Conservation (phyloP, 768 basidiomycete genomes). For the Xerocomellus intermedius region DNA sequence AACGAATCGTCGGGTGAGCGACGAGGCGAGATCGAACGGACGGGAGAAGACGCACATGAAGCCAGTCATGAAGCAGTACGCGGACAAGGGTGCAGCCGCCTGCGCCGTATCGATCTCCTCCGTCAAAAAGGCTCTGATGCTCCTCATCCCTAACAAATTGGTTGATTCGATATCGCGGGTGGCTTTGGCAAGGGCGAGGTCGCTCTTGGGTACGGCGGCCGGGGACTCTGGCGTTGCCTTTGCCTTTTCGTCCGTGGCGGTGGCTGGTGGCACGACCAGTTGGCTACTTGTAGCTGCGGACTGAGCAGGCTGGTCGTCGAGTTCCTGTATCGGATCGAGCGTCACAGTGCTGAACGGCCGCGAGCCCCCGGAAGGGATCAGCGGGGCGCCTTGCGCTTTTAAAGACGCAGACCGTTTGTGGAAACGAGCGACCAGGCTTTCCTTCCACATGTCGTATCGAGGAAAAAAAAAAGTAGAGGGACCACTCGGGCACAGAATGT, state of each 20-base stretch:
- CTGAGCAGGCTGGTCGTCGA: background rate
- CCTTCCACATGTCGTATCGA: slow-evolving; percentile 11
- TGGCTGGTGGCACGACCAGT: background rate
- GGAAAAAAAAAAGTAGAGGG: background rate
- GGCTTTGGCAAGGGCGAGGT: background rate
- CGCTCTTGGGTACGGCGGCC: background rate
- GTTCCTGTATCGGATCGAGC: slow-evolving; percentile 15
- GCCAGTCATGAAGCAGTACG: slow-evolving; percentile 78
- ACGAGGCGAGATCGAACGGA: background rate
- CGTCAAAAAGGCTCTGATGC: slow-evolving; percentile 12
- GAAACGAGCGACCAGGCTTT: slow-evolving; percentile 13
- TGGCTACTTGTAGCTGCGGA: background rate
- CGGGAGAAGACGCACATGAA: slow-evolving; percentile 53
- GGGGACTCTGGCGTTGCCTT: background rate
- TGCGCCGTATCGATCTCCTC: slow-evolving; percentile 26
- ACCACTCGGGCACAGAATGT: no score
- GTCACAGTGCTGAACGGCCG: slow-evolving; percentile 3
- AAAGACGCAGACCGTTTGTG: slow-evolving; percentile 5
- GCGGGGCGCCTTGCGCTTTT: slow-evolving; percentile 13
- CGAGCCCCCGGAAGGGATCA: slow-evolving; percentile 6
- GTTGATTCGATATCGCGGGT: slow-evolving; percentile 20
- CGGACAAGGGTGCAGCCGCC: slow-evolving; percentile 53
- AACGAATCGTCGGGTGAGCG: background rate
- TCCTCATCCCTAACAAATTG: slow-evolving; percentile 1
- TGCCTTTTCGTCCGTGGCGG: background rate